Evolutionary conservation across 2,329 filamentous ascomycete genomes (phyloP).

Genomic region (Beauveria brongniartii): DNA sequence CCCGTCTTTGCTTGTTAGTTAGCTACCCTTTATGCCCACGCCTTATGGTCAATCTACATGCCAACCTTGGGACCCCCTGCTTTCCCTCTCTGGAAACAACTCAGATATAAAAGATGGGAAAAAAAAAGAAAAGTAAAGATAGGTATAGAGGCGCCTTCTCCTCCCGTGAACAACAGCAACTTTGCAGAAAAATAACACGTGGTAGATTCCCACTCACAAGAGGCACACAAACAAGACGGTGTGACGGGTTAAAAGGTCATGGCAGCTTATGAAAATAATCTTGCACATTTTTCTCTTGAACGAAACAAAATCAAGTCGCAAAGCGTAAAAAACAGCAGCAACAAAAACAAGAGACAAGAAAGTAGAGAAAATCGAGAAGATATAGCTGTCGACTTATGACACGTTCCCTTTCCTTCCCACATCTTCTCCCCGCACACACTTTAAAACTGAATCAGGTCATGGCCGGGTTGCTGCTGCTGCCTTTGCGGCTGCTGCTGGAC

Average conservation of each 20-base stretch:
- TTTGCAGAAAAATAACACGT: not conserved
- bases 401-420: not conserved
- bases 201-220: not conserved
- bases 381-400: conserved; percentile 1
- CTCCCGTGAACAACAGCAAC: not conserved
- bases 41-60: not conserved
- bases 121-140: not conserved
- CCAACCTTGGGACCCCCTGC: too few species aligned
- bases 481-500: conserved; percentile 33
- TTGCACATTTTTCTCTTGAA: not conserved
- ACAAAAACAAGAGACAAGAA: not conserved
- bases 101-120: not conserved
- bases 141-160: not conserved
- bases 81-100: too few species aligned
- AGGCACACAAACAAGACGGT: not conserved
- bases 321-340: not conserved
- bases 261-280: not conserved
- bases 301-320: not conserved
- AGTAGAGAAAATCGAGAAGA: conserved; percentile 3
- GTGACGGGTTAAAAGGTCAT: not conserved
- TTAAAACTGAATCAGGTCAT: conserved; percentile 59
- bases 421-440: not conserved
- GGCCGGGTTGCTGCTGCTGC: conserved; percentile 41
- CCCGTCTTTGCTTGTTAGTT: too few species aligned
- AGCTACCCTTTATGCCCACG: not conserved